Evolutionary conservation across 805 yeast species (phyloP).

Genomic region (Candida suzukii): DNA sequence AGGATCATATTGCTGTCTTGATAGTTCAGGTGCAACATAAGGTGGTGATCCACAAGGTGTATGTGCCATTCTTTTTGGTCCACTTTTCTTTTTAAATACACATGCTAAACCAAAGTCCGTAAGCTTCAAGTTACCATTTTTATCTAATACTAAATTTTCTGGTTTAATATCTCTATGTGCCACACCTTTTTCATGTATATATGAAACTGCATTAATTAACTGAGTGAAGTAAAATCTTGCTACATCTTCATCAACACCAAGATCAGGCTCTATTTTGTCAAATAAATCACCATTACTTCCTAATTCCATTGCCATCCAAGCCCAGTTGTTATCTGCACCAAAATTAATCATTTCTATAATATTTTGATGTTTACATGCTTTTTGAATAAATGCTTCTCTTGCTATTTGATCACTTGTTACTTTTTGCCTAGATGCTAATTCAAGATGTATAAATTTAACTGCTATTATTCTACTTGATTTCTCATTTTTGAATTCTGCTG

Average conservation of each 20-base stretch:
- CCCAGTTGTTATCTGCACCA: conserved; percentile 48
- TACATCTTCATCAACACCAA: conserved; percentile 58
- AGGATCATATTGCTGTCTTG: conserved; percentile 44
- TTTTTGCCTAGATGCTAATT: conserved; percentile 24
- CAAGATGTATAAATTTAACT: conserved; percentile 45
- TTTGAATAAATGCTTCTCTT: conserved; percentile 53
- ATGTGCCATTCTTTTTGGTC: conserved; percentile 36
- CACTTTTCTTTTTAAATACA: conserved; percentile 43
- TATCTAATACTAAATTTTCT: conserved; percentile 58
- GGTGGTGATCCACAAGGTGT: conserved; percentile 71
- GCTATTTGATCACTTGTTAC: conserved; percentile 30
- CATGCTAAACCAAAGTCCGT: conserved; percentile 76
- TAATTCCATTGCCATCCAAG: conserved; percentile 61
- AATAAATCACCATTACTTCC: conserved; percentile 74
- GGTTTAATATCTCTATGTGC: conserved; percentile 68
- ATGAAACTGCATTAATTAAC: conserved; percentile 51
- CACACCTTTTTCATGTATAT: conserved; percentile 55
- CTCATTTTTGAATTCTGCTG: conserved; percentile 31
- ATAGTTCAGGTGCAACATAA: conserved; percentile 72
- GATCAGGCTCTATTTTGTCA: conserved; percentile 72
- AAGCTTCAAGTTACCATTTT: conserved; percentile 58
- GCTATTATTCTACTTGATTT: conserved; percentile 41
- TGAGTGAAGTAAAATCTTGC: conserved; percentile 68
- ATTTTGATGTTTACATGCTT: conserved; percentile 53
- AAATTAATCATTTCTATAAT: conserved; percentile 48